These are phyloP conservation scores for Neopestalotiopsis sp. DNA, from an alignment of 2,329 filamentous ascomycete species.

Conservation along the genomic window DNA sequence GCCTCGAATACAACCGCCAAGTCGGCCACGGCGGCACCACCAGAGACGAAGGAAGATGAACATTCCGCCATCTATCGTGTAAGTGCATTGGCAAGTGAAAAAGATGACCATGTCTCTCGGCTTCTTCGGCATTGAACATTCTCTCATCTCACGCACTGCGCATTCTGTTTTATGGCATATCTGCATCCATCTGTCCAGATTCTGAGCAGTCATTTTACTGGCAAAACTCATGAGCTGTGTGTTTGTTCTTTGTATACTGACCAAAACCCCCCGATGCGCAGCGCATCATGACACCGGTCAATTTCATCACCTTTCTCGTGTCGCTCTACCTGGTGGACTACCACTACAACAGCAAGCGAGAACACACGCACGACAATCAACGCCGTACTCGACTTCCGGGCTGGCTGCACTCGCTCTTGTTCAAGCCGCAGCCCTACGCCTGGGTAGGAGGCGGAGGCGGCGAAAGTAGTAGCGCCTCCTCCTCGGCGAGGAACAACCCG, in stretches of 20 bases:
- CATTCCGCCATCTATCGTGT: conserved; percentile 9
- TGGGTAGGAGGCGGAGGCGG: conserved; percentile 31
- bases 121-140: background rate
- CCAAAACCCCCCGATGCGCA: conserved; percentile 26
- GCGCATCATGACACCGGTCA: conserved; percentile 65
- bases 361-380: conserved; percentile 21
- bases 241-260: background rate
- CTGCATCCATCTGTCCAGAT: background rate
- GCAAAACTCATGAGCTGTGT: no score
- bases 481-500: background rate
- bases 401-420: conserved; percentile 50
- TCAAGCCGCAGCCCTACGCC: conserved; percentile 45
- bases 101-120: background rate
- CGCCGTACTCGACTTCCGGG: conserved; percentile 34
- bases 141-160: no score
- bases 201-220: no score
- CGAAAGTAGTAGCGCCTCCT: background rate
- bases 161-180: background rate
- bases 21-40: background rate
- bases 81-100: background rate
- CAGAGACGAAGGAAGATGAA: conserved; percentile 7
- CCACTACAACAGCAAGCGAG: conserved; percentile 57
- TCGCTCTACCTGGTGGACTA: conserved; percentile 69
- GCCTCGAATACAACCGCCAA: background rate
- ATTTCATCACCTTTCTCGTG: conserved; percentile 68